Base-by-base conservation (phyloP, 2,329 filamentous ascomycete genomes). In the Xylariales sp. region DNA sequence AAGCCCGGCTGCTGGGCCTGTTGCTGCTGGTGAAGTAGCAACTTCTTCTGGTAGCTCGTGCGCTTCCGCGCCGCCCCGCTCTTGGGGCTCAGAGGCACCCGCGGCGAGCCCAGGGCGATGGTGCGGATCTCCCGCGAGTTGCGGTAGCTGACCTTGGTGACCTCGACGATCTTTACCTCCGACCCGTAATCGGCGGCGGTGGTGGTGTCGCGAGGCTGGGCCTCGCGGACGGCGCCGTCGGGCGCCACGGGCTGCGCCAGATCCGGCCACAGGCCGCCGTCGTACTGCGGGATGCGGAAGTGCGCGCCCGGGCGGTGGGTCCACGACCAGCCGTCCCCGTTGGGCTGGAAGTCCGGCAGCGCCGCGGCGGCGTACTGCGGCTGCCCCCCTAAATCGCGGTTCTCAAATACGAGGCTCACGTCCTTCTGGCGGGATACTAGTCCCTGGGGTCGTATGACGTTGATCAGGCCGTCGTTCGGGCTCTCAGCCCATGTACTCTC, bases 231-330 rank as follows among this genome's bases (percentile, higher is more conserved):
- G 18, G 49, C 49, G 33, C 51, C 47, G 31, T 56, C 49, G 5
- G 46, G 42, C 10, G 54, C 51, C 13, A 43, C 37, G 14, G 52
- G 53, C 12, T 56, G 42, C 35, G 53, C 49, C 4, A 54, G 29
- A 13, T 55, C 51, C 6, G 50, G 52, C 38, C 50, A 53, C 8
- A 57, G 15, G 29, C 41, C 44, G 20, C 50, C 54, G 39, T 56
- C 53, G 31, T 52, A 57, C 34, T 56, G 52, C 17, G 49, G 48
- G 25, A 57, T 56, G 31, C 56, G 55, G 40, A 57, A 59, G 13
- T 37, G 42, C 5, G 54, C 53, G 4, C 53, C 53, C 2, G 48
- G 36, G 5, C 48, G 41, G 20, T 49, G 46, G 34, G 54, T 53
- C 55, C 54, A 57, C 25, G 37, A 34, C 45, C 49, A 55, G 12